Percentiles rank a stretch among this genome's conserved stretches.
Evolutionary conservation across 108 stramenopile genomes (phyloP).

Genomic region (Skeletonema tropicum): DNA sequence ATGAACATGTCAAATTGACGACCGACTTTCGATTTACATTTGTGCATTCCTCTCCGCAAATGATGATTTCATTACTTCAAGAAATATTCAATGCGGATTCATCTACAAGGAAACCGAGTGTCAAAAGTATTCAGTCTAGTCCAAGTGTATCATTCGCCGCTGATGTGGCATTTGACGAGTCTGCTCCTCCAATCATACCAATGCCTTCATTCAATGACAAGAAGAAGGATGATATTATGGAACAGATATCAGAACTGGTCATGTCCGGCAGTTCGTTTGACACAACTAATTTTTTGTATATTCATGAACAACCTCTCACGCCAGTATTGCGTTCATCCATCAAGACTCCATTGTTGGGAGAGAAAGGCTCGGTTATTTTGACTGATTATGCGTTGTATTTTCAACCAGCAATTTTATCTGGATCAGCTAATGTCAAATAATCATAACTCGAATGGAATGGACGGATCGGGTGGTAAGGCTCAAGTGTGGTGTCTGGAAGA

Average conservation of each 20-base stretch:
- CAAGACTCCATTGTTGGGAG: conserved; percentile 57
- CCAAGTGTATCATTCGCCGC: conserved; percentile 24
- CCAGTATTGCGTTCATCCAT: conserved; percentile 50
- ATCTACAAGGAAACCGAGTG: not conserved
- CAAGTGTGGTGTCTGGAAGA: conserved; percentile 57
- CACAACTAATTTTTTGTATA: conserved; percentile 59
- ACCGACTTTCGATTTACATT: conserved; percentile 68
- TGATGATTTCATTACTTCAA: conserved; percentile 55
- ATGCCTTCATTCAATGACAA: conserved; percentile 26
- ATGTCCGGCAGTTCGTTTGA: conserved; percentile 75
- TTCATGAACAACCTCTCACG: conserved; percentile 66
- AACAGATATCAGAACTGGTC: conserved; percentile 50
- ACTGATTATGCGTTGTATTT: conserved; percentile 78
- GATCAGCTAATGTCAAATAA: conserved; percentile 31
- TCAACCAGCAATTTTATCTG: conserved; percentile 53
- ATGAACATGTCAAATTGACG: conserved; percentile 36
- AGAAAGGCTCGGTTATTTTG: conserved; percentile 63
- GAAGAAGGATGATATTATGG: conserved; percentile 48
- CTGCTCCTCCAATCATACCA: conserved; percentile 34
- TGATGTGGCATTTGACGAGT: conserved; percentile 25
- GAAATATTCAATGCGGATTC: conserved; percentile 51
- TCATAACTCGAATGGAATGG: not conserved
- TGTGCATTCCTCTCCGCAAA: conserved; percentile 70
- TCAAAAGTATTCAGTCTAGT: not conserved
- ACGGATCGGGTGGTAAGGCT: conserved; percentile 11